Evolutionary conservation across 257 asterid species (phyloP), one percentile per base, ranked within the genome.

Genomic region (Fraxinus excelsior): DNA sequence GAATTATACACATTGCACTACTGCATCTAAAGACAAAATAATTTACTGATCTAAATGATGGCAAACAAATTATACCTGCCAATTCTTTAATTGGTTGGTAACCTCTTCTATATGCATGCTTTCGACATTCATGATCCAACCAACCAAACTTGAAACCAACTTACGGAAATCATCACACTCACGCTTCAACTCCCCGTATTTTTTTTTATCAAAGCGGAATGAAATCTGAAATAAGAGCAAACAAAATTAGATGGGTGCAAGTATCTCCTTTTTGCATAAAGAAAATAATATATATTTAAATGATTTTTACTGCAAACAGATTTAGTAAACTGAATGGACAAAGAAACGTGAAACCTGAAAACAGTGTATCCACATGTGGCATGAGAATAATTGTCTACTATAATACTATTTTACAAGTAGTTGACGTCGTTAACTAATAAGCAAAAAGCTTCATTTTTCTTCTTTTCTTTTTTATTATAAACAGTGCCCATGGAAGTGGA

Each of bases 131-230:
- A 85, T 83, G 75, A 81, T 79, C 95, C 89, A 87, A 67, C 76
- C 86, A 65, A 81, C 80, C 68, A 81, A 70, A 71, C 83, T 70
- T 37, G 79, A 76, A 80, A 89, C 93, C 60, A 32, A 40, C 77
- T 73, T 73, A 71, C 83, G 91, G 83, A 95, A 89, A 58, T 81
- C 91, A 73, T 89, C 81, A 56, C 91, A 91, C 31, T 58, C 78
- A 58, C 72, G 75, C 86, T 87, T 96, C 83, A 96, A 76, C 80
- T 86, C 84, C 89, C 80, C 86, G 71, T 82, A 90, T 79, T 88
- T 91, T 58, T 82, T 94, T 62, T 96, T 82, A 83, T 86, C 83
- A 80, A 95, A 82, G 58, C 99, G 98, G 82, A 85, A 91, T 37
- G 91, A 96, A 85, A 87, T 89, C 94, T 89, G 85, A 60, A 46